Conservation (phyloP, 202 grass and related monocot species). For the Digitaria exilis region DNA sequence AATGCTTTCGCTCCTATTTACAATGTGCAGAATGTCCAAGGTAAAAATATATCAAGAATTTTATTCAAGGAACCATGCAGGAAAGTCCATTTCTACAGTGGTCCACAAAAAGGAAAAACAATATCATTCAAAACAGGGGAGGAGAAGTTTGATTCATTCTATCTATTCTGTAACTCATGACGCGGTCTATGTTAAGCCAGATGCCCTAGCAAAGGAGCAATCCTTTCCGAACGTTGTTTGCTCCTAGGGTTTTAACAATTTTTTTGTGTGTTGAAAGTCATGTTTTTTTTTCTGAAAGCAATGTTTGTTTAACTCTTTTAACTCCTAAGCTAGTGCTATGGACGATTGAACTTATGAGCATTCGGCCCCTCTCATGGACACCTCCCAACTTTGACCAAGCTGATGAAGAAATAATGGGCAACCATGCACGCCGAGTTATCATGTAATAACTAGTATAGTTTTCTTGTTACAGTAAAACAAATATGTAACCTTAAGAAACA, state of each 20-base stretch:
- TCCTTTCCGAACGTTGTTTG: constrained; percentile 31
- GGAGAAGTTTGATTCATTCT: constrained; percentile 1
- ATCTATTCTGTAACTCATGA: neutral
- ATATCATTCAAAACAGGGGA: neutral
- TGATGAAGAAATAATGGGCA: too few relatives aligned
- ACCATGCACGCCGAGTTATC: too few relatives aligned
- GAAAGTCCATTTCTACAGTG: neutral
- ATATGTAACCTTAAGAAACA: neutral
- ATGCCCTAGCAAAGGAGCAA: constrained; percentile 21
- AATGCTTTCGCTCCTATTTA: neutral
- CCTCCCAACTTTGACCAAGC: too few relatives aligned
- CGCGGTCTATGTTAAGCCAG: neutral
- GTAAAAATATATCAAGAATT: neutral
- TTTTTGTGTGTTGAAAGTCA: too few relatives aligned
- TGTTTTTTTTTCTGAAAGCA: constrained; percentile 12
- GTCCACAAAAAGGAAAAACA: neutral
- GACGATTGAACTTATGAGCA: constrained; percentile 42
- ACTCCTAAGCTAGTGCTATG: neutral
- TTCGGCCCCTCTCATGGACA: too few relatives aligned
- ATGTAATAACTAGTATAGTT: neutral
- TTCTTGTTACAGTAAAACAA: neutral
- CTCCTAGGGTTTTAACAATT: neutral
- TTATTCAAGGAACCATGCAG: neutral
- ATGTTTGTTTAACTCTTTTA: neutral
- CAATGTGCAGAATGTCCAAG: constrained; percentile 3